A percentile compares a stretch with the other conserved stretches of the same genome.
Evolutionary conservation across 345 rosid species (phyloP).

Genomic region (Populus nigra): DNA sequence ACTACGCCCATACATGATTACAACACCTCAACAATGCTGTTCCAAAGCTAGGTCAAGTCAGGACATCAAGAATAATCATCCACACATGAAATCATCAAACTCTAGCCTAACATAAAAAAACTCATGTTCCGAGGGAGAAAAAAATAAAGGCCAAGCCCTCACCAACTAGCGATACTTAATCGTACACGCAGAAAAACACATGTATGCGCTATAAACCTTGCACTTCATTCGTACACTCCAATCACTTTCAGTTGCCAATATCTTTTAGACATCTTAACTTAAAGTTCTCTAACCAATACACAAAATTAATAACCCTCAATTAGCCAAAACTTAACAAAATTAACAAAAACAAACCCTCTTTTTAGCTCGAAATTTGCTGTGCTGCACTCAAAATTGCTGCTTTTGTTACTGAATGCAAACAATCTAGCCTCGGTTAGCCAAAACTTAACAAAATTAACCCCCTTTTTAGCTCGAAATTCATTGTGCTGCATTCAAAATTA

Average conservation of each 20-base stretch:
- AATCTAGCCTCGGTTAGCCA: background rate
- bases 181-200: background rate
- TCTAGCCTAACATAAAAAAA: background rate
- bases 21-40: slow-evolving; percentile 18
- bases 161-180: background rate
- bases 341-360: background rate
- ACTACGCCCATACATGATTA: slow-evolving; percentile 55
- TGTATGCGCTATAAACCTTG: too few relatives aligned
- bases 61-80: background rate
- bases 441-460: background rate
- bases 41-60: background rate
- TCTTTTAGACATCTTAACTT: too few relatives aligned
- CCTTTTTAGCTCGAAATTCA: background rate
- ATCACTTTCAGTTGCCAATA: too few relatives aligned
- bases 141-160: background rate
- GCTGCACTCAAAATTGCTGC: background rate
- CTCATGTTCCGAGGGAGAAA: background rate
- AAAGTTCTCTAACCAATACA: background rate
- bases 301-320: background rate
- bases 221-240: too few relatives aligned
- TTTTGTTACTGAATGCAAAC: background rate
- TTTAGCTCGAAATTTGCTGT: background rate
- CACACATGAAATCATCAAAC: background rate
- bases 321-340: background rate
- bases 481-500: background rate